Percentiles rank a stretch among this genome's conserved stretches.
phyloP scores from a whole-genome alignment of 2,329 filamentous ascomycete genomes.

The Pezicula neosporulosa region DNA sequence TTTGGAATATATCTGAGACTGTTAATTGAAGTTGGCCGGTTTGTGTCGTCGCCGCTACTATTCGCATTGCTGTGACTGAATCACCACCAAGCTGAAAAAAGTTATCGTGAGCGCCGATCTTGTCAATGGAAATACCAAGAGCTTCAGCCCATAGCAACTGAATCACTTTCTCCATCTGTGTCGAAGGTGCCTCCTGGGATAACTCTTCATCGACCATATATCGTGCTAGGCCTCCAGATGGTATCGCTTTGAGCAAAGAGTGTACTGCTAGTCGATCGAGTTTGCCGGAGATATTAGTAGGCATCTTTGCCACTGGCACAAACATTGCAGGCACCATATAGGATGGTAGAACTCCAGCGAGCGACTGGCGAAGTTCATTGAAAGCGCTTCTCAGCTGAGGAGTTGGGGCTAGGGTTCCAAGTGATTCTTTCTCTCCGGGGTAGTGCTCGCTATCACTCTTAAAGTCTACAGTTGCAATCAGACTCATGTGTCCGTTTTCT shows the following conservation, averaged over 20 bases:
- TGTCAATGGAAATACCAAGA: slow-evolving; percentile 3
- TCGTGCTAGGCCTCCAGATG: background rate
- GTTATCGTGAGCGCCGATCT: slow-evolving; percentile 33
- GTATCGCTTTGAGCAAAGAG: background rate
- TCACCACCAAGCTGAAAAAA: slow-evolving; percentile 45
- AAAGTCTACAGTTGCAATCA: slow-evolving; percentile 1
- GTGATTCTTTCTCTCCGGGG: background rate
- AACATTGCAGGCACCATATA: slow-evolving; percentile 13
- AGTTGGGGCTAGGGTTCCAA: background rate
- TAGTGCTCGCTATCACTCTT: slow-evolving; percentile 1
- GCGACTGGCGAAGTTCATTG: slow-evolving; percentile 56
- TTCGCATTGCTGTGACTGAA: slow-evolving; percentile 39
- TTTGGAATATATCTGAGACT: slow-evolving; percentile 1
- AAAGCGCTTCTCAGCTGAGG: slow-evolving; percentile 7
- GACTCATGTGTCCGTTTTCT: background rate
- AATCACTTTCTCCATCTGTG: background rate
- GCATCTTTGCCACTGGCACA: slow-evolving; percentile 3
- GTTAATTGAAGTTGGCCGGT: slow-evolving; percentile 14
- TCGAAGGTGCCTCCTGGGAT: background rate
- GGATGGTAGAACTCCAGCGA: slow-evolving; percentile 41
- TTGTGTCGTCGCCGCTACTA: slow-evolving; percentile 26
- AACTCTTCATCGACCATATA: background rate
- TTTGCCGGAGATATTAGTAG: slow-evolving; percentile 9
- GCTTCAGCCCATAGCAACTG: background rate
- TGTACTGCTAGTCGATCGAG: slow-evolving; percentile 11